Conservation (phyloP, 768 basidiomycete genomes). For the Rhizopogon rudus region DNA sequence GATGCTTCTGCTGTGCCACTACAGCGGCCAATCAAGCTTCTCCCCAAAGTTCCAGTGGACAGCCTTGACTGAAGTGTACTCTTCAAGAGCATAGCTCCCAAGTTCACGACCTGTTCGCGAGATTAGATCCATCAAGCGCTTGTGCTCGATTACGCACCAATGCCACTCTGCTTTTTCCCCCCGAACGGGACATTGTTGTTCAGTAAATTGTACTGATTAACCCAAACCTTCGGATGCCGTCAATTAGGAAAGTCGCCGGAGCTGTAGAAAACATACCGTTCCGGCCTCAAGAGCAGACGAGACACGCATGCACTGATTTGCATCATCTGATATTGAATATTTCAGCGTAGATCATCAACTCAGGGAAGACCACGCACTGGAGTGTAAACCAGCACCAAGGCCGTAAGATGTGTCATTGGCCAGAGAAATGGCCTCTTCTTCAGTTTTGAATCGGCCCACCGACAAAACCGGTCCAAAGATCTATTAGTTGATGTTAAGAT, state of each 20-base stretch:
- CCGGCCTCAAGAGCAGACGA: constrained; percentile 85
- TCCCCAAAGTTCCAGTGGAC: constrained; percentile 89
- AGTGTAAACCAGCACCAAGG: constrained; percentile 88
- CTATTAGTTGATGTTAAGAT: constrained; percentile 30
- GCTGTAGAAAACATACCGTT: constrained; percentile 46
- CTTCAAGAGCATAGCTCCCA: constrained; percentile 78
- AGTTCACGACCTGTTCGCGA: constrained; percentile 71
- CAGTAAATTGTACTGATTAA: constrained; percentile 84
- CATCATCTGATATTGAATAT: constrained; percentile 50
- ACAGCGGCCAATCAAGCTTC: constrained; percentile 75
- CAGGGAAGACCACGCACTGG: constrained; percentile 45
- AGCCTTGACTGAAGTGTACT: constrained; percentile 80
- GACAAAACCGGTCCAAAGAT: constrained; percentile 94
- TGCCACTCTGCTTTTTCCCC: constrained; percentile 90
- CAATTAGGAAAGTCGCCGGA: constrained; percentile 4
- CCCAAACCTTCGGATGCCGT: constrained; percentile 61
- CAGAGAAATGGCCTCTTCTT: constrained; percentile 77
- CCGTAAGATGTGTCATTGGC: constrained; percentile 92
- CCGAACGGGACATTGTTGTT: constrained; percentile 93
- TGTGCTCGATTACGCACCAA: constrained; percentile 44
- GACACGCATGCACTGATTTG: constrained; percentile 86
- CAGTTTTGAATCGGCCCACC: constrained; percentile 78
- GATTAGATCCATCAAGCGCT: constrained; percentile 2
- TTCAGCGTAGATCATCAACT: neutral
- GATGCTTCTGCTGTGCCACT: constrained; percentile 1